phyloP scores from a whole-genome alignment of 441 rosid species.

The Theobroma grandiflorum region DNA sequence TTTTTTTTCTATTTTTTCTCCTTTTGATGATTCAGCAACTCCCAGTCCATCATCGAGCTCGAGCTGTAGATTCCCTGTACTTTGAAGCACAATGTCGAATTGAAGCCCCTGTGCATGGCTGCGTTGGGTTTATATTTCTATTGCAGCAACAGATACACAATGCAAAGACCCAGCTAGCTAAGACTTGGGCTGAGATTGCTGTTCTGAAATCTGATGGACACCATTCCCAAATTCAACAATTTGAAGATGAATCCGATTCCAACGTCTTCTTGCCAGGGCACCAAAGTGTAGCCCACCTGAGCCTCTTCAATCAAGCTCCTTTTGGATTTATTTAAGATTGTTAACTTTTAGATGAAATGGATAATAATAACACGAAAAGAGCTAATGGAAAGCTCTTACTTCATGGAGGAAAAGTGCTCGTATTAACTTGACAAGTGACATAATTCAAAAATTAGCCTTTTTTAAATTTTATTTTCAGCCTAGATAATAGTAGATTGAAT shows the following conservation, averaged over 20 bases:
- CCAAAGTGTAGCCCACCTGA: not conserved
- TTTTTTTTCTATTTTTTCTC: not conserved
- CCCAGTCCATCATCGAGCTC: slow-evolving; percentile 45
- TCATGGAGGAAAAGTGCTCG: too few species aligned
- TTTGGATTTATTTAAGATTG: not conserved
- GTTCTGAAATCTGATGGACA: slow-evolving; percentile 27
- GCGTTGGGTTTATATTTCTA: slow-evolving; percentile 52
- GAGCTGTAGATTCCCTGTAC: slow-evolving; percentile 53
- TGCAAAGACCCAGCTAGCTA: slow-evolving; percentile 43
- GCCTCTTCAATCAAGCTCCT: slow-evolving; percentile 2
- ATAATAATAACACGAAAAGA: not conserved
- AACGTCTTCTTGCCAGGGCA: not conserved
- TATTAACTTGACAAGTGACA: too few species aligned
- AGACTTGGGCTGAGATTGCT: slow-evolving; percentile 48
- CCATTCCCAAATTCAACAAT: not conserved
- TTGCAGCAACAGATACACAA: slow-evolving; percentile 53
- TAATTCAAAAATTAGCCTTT: too few species aligned
- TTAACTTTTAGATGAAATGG: not conserved
- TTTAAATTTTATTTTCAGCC: too few species aligned
- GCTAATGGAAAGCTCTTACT: too few species aligned
- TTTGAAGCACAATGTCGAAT: slow-evolving; percentile 61
- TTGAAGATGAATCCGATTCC: not conserved
- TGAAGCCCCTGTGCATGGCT: slow-evolving; percentile 64
- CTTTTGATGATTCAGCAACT: slow-evolving; percentile 43
- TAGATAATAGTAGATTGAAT: too few species aligned